Conservation (phyloP, 108 stramenopile species). For the Pseudonitzschia multistriata region DNA sequence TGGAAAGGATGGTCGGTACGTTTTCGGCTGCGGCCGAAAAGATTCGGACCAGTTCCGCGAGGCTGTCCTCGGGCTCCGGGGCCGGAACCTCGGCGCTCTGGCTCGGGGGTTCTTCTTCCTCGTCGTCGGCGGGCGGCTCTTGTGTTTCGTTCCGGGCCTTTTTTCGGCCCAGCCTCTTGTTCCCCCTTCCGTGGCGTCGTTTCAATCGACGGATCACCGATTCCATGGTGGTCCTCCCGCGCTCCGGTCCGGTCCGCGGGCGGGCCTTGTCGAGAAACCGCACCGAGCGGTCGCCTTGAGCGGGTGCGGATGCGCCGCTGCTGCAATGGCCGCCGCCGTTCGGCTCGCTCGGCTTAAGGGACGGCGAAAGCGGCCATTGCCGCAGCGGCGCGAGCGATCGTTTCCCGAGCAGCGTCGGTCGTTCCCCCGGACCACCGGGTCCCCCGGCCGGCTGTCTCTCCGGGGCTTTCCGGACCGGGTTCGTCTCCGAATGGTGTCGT, state of each 20-base stretch:
- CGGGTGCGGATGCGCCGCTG: background rate
- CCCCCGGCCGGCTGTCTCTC: no score
- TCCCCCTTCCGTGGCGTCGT: conserved; percentile 27
- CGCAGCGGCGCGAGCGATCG: background rate
- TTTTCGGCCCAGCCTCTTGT: background rate
- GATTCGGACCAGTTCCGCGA: background rate
- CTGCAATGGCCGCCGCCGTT: background rate
- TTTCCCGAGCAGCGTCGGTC: background rate
- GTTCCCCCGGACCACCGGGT: no score
- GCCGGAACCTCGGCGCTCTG: background rate
- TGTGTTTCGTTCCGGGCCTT: background rate
- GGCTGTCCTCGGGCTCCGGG: background rate
- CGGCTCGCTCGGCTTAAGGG: no score
- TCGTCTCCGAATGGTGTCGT: no score
- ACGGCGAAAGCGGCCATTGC: no score
- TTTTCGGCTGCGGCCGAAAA: background rate
- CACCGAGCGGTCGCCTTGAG: conserved; percentile 4
- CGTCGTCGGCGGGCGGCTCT: background rate
- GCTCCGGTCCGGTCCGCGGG: background rate
- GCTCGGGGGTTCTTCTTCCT: background rate
- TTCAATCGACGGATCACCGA: conserved; percentile 22
- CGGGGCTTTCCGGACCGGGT: no score
- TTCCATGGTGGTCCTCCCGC: conserved; percentile 3
- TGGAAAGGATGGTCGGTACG: background rate
- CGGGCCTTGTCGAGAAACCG: conserved; percentile 13